Base-by-base conservation (phyloP, 1,284 basidiomycete species). In the Ustilago trichophora region DNA sequence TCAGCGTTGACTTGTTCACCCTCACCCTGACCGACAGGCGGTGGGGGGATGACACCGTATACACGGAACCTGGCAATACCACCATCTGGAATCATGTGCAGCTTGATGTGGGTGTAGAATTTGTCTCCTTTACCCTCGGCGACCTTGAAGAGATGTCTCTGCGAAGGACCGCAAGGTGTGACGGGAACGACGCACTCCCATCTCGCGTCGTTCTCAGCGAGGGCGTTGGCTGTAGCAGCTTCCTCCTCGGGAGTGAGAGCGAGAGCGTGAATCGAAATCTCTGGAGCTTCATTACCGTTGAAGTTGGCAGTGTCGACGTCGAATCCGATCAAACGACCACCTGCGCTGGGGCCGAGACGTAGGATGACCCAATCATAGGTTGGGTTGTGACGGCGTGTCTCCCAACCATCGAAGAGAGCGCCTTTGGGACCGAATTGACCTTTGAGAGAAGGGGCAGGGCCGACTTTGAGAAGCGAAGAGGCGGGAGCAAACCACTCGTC, bases 251-350 rank as follows among this genome's bases (percentile, higher is more conserved):
- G 50, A 7, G 53, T 47, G 27, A 77, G 49, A 4, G 47, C 26
- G 8, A 73, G 49, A n/a, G 69, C 77, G 31, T 63, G 69, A n/a
- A 79, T 65, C 12, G 65, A 60, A 26, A 67, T 69, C 12, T 64
- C 66, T 47, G 78, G 77, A 4, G 75, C 78, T 83, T 98, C 96
- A 79, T 98, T 98, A 6, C 95, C 95, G 71, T 89, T 91, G 84
- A 98, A 98, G 81, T 94, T 89, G n/a, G 90, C 86, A 1, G 95
- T 98, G 81, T 98, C 96, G 32, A 98, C 87, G 81, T 98, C 95
- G 80, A 96, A 92, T 1, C 93, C 93, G n/a, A 84, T 80, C 45
- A 98, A 66, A 4, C 48, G 84, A 5, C 85, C 86, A 0, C 91
- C 91, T 6, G 88, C 75, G 0, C 79, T 85, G 0, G 91, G 89